Evolutionary conservation across 2,329 filamentous ascomycete genomes (phyloP).

Genomic region (Xylaria sp.): DNA sequence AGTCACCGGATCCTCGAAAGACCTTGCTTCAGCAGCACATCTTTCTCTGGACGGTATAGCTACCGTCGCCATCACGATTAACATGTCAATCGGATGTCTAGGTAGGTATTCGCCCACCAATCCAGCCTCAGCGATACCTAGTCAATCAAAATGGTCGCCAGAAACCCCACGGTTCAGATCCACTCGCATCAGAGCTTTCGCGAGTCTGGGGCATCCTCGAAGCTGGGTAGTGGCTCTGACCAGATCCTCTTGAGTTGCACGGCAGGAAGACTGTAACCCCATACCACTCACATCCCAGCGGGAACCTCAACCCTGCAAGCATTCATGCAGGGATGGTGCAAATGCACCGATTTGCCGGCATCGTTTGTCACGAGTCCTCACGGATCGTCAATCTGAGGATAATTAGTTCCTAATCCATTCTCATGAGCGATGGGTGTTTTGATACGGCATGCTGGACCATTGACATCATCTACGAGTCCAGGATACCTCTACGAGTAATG

Average conservation of each 20-base stretch:
- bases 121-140: neutral
- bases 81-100: neutral
- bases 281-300: neutral
- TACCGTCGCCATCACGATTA: neutral
- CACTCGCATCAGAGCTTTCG: neutral
- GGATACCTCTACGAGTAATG: neutral
- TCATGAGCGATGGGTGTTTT: neutral
- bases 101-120: neutral
- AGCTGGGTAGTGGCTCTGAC: conserved; percentile 4
- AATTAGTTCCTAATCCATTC: neutral
- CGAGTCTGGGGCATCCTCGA: neutral
- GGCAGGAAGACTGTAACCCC: conserved; percentile 2
- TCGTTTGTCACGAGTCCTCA: neutral
- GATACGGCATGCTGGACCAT: no score
- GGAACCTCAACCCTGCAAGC: conserved; percentile 8
- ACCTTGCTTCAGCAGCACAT: neutral
- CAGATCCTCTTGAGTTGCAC: conserved; percentile 11
- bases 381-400: no score
- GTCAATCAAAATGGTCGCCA: neutral
- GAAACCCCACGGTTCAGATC: neutral
- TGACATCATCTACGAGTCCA: no score
- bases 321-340: conserved; percentile 13
- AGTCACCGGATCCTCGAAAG: neutral
- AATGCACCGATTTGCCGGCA: conserved; percentile 7
- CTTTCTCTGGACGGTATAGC: neutral